A percentile compares a stretch with the other conserved stretches of the same genome.
Conservation (phyloP, 306 rosid species). For the Cercis canadensis region DNA sequence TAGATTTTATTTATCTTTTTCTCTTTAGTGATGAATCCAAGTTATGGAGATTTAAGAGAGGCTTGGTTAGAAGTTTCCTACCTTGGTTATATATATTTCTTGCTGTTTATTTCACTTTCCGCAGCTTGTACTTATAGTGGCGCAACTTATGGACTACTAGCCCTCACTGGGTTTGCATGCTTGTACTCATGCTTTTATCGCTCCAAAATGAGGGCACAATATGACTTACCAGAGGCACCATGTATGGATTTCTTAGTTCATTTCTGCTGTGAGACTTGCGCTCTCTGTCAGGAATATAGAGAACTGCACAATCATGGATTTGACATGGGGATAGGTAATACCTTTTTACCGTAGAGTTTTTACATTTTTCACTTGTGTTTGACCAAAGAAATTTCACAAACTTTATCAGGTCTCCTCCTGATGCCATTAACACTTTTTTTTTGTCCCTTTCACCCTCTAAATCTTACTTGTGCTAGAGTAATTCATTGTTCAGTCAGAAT, state of each 20-base stretch:
- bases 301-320: constrained; percentile 64
- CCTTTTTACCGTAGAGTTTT: background rate
- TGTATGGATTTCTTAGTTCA: constrained; percentile 78
- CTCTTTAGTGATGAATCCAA: no score
- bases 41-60: no score
- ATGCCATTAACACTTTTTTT: no score
- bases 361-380: no score
- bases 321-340: constrained; percentile 69
- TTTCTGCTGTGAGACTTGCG: constrained; percentile 68
- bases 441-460: no score
- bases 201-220: constrained; percentile 66
- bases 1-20: no score
- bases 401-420: no score
- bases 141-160: constrained; percentile 44
- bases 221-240: constrained; percentile 67
- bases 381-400: no score
- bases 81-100: background rate
- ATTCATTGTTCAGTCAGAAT: no score
- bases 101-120: background rate
- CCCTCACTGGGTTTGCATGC: constrained; percentile 58
- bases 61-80: background rate
- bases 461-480: no score
- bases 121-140: constrained; percentile 59
- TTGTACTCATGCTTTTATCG: constrained; percentile 63
- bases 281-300: constrained; percentile 77